Base-by-base conservation (phyloP, 2,329 filamentous ascomycete species). In the Penicillium sp. region DNA sequence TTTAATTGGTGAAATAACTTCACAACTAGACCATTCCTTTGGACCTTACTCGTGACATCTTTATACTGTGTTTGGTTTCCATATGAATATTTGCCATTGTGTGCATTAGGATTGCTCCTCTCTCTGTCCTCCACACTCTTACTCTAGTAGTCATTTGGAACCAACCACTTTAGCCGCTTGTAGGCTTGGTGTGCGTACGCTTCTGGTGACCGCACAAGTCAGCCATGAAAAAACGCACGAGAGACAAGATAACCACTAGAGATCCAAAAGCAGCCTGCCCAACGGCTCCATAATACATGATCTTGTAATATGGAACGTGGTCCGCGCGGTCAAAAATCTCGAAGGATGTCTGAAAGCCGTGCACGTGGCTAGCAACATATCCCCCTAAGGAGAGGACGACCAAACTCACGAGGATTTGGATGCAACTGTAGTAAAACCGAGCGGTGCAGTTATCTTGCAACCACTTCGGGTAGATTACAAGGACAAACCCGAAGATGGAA, bases 221-320 rank as follows among this genome's bases (percentile, higher is more conserved):
- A 47, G 34, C 14, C 29, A 16, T 34, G 18, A 44, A 16, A 54
- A 54, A 29, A 29, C 34, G 18, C 13, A 50, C 40, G 23, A 53
- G 23, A 29, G 29, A 53, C 8, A 29, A n/a, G 10, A 47, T 56
- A 23, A 39, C 30, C 36, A 50, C 34, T 36, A 53, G 30, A 36
- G 40, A 23, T 44, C 54, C 29, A 30, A 50, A 56, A 32, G 45
- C 30, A 30, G 54, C 49, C 30, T 50, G 30, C 26, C 54, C 14
- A 13, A 52, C 41, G n/a, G 40, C 36, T 32, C 50, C 46, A 46
- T 56, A 53, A 42, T 56, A 53, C 35, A 56, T 56, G 27, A 56
- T 43, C 16, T 47, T 35, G 23, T 53, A 56, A 36, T 56, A 56
- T 39, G 38, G 41, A 42, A 49, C 30, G 23, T 50, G 40, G 36